phyloP scores from a whole-genome alignment of 805 yeast species.

The Ogataea glucozyma region DNA sequence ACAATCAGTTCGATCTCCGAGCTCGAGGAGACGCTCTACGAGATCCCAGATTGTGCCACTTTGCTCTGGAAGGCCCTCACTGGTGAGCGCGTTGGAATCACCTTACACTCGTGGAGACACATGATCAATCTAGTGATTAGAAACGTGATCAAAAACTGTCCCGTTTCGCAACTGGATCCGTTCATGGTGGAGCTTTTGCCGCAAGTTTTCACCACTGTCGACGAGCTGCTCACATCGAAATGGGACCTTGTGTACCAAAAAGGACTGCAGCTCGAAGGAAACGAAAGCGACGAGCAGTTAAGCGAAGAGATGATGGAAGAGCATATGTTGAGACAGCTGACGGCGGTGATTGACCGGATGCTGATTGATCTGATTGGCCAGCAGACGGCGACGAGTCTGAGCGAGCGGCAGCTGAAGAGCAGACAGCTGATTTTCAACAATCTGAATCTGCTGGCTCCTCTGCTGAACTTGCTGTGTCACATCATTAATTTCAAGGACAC shows the following conservation, averaged over 20 bases:
- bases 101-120: slow-evolving; percentile 96
- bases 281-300: slow-evolving; percentile 70
- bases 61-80: slow-evolving; percentile 85
- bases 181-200: slow-evolving; percentile 83
- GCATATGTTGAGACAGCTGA: slow-evolving; percentile 86
- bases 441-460: slow-evolving; percentile 71
- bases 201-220: slow-evolving; percentile 68
- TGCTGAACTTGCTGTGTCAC: slow-evolving; percentile 71
- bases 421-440: slow-evolving; percentile 66
- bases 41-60: slow-evolving; percentile 76
- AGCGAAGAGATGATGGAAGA: slow-evolving; percentile 99
- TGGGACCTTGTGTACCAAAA: slow-evolving; percentile 72
- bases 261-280: slow-evolving; percentile 56
- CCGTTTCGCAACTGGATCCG: slow-evolving; percentile 59
- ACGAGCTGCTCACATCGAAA: slow-evolving; percentile 65
- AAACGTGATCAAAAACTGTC: slow-evolving; percentile 86
- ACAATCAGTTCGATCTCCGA: slow-evolving; percentile 89
- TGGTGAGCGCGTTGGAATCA: slow-evolving; percentile 80
- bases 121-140: slow-evolving; percentile 88
- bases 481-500: slow-evolving; percentile 83
- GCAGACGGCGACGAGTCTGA: slow-evolving; percentile 46
- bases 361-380: slow-evolving; percentile 88
- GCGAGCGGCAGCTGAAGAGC: slow-evolving; percentile 63
- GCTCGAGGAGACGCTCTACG: slow-evolving; percentile 84
- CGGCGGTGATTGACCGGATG: slow-evolving; percentile 86